A percentile compares a stretch with the other conserved stretches of the same genome.
Evolutionary conservation across 495 filamentous ascomycete genomes (phyloP).

Genomic region (Glarea lozoyensis): DNA sequence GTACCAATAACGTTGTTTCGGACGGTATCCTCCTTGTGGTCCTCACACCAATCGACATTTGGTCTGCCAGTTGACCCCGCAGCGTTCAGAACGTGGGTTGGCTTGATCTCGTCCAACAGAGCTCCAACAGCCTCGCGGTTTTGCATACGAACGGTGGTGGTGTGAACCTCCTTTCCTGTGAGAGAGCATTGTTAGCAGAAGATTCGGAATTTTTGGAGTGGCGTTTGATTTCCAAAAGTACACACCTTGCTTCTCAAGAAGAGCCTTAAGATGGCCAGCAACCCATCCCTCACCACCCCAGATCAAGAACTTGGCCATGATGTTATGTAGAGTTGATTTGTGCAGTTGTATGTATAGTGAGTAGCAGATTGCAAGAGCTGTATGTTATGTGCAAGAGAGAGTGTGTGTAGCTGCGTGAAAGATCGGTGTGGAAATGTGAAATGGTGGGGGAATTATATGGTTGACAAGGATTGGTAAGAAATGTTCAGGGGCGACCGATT

Average conservation of each 20-base stretch:
- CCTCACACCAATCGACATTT: slow-evolving; percentile 65
- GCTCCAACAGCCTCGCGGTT: slow-evolving; percentile 45
- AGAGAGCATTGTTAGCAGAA: slow-evolving; percentile 1
- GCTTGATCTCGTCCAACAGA: slow-evolving; percentile 46
- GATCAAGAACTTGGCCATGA: slow-evolving; percentile 38
- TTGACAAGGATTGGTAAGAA: too few species aligned
- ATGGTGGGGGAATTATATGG: too few species aligned
- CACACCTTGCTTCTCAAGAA: slow-evolving; percentile 46
- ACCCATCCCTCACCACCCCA: slow-evolving; percentile 58
- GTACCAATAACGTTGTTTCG: slow-evolving; percentile 56
- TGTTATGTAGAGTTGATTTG: not conserved
- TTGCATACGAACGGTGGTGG: slow-evolving; percentile 53
- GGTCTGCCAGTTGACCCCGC: slow-evolving; percentile 59
- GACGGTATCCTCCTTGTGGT: slow-evolving; percentile 55
- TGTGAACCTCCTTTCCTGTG: slow-evolving; percentile 41
- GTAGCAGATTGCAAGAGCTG: not conserved
- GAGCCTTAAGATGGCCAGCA: slow-evolving; percentile 53
- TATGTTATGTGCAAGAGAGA: slow-evolving; percentile 1
- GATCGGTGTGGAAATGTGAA: too few species aligned
- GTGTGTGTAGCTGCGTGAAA: too few species aligned
- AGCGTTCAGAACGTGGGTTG: slow-evolving; percentile 55
- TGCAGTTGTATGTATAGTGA: not conserved
- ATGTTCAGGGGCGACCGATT: too few species aligned
- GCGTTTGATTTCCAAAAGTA: not conserved
- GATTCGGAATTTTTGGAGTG: not conserved